Evolutionary conservation across 2,329 filamentous ascomycete genomes (phyloP), one percentile per base, ranked within the genome.

Genomic region (Phyllosticta ampelicida): DNA sequence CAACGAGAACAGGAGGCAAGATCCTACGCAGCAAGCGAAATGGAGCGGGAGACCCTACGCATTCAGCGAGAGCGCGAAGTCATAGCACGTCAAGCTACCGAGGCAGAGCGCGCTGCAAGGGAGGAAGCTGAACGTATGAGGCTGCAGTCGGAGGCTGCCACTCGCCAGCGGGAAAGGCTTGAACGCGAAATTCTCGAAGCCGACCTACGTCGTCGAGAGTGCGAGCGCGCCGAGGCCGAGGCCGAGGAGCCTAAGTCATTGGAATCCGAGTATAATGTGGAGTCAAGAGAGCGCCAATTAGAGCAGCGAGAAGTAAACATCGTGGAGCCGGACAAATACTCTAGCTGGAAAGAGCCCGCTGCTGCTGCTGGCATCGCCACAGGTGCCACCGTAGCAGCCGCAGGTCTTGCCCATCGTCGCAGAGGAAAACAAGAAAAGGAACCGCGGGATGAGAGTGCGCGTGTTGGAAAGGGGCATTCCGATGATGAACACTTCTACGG

Each of bases 321-420:
- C 26, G 64, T 69, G 13, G 64, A 69, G 48, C 65, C 67, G 19
- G 66, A 72, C 19, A 52, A 54, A 19, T 48, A 54, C 23, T 21
- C 20, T 36, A 58, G 65, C 3, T 74, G 71, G 72, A 71, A 69
- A 56, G 68, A 64, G 6, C 53, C 57, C 11, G 57, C 26, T 11
- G 69, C 70, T 26, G 71, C 69, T 30, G 70, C 68, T 26, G 70
- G 68, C 6, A 63, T 67, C 54, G 70, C 67, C 53, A 49, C 53
- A 18, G 53, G 57, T 9, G 53, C 49, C 51, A 53, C 49, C 1
- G 51, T 23, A 16, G 51, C 21, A 16, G 29, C 52, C 23, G 70
- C 68, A 28, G 70, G 68, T 44, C 65, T 66, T 54, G 67, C 69
- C 16, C 69, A 68, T 13, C 66, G 67, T 6, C 67, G 65, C 1